These are phyloP conservation scores for Colletotrichum falcatum DNA, from an alignment of 2,329 filamentous ascomycete species.

Conservation along the genomic window DNA sequence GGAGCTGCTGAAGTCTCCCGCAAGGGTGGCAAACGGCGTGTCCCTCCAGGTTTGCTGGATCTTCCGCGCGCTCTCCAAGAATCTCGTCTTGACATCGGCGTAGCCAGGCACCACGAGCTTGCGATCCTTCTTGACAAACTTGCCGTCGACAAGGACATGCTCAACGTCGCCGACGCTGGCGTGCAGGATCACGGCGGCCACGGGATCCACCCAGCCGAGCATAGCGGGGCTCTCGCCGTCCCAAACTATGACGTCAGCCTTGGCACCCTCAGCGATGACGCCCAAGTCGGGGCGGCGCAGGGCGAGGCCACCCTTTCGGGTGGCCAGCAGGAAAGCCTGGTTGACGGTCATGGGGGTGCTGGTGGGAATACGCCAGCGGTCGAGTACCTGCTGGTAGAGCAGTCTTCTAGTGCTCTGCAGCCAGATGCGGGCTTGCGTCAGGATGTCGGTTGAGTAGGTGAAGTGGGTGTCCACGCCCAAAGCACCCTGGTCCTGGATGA, in stretches of 20 bases:
- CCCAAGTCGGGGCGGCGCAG: constrained; percentile 64
- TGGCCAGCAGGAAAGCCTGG: constrained; percentile 68
- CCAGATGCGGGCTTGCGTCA: constrained; percentile 67
- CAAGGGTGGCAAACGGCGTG: constrained; percentile 45
- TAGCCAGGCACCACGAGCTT: constrained; percentile 50
- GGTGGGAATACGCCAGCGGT: constrained; percentile 56
- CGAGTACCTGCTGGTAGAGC: constrained; percentile 54
- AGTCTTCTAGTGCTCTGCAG: constrained; percentile 58
- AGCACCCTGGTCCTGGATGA: constrained; percentile 62
- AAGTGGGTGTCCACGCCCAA: constrained; percentile 68
- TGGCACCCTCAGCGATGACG: constrained; percentile 60
- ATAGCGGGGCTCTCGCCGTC: constrained; percentile 61
- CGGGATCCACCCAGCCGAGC: constrained; percentile 66
- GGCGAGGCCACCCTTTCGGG: constrained; percentile 63
- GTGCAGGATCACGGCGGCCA: constrained; percentile 68
- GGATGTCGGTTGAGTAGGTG: constrained; percentile 62
- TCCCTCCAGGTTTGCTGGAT: constrained; percentile 47
- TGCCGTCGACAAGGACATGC: constrained; percentile 62
- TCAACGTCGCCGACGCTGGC: constrained; percentile 64
- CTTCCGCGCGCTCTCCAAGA: constrained; percentile 50
- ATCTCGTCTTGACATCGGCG: constrained; percentile 46
- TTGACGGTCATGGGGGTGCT: constrained; percentile 64
- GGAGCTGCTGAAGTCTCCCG: constrained; percentile 43
- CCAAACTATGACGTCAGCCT: constrained; percentile 67
- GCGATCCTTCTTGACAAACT: constrained; percentile 60